Evolutionary conservation across 73 alveolate genomes (phyloP), one percentile per base, ranked within the genome.

Genomic region (Tetrahymena thermophila): DNA sequence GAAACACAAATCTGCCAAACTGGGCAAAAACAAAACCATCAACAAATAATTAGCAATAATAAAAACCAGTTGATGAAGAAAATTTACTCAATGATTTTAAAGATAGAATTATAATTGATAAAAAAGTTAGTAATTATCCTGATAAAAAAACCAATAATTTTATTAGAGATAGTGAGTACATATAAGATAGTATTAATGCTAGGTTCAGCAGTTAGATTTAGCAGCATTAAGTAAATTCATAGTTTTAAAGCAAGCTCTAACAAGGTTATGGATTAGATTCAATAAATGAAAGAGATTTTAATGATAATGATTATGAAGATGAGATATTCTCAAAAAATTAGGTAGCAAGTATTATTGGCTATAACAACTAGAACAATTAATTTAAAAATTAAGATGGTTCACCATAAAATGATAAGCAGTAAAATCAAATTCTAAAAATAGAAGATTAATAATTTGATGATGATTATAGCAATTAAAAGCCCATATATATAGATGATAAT

Each of bases 11-110:
- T n/a, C 11, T 71, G n/a, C 89, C 89, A 28, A 71, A 71, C 37
- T 71, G 89, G 89, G 89, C 89, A 23, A 71, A 71, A 71, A 71
- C 89, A n/a, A 71, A 71, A n/a, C 89, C 89, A 71, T n/a, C 89
- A 71, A 1, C 15, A 0, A 71, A 71, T 31, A 71, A 71, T 31
- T n/a, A 71, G n/a, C 35, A 71, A 71, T 31, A n/a, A 19, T 34
- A 71, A 31, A 71, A 71, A n/a, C 35, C 35, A 8, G 37, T 31
- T 0, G 89, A 71, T 71, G 89, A 71, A 71, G 42, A 71, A 4
- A 71, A 71, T n/a, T 71, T 71, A 8, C 37, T 71, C 23, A 25
- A 71, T 1, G 89, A 71, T 13, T 71, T 71, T 19, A 71, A 71
- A 71, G 89, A 71, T 71, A 71, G 89, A 71, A 71, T 71, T 8